phyloP scores from a whole-genome alignment of 371 early-diverging fungal genomes.

The Amoeboaphelidium occidentale region DNA sequence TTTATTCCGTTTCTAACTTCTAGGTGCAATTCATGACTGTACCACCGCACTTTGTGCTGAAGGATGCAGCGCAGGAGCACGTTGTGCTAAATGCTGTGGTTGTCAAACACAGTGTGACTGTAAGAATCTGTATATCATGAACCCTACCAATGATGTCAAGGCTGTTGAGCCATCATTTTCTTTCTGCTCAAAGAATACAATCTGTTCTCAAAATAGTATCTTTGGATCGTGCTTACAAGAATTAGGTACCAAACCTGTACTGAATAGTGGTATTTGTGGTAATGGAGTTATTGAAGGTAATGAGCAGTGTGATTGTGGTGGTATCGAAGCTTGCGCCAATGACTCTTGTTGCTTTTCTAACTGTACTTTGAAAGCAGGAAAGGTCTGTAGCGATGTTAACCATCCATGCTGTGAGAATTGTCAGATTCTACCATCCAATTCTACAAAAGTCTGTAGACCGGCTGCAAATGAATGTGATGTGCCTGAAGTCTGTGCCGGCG shows the following conservation, averaged over 20 bases:
- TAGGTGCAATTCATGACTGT: conserved; percentile 6
- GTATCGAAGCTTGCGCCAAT: not conserved
- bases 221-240: conserved; percentile 3
- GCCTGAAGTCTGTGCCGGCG: not conserved
- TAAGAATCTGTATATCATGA: not conserved
- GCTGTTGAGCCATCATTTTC: not conserved
- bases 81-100: not conserved
- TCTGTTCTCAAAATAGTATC: conserved; percentile 1
- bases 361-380: conserved; percentile 3
- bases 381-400: conserved; percentile 1
- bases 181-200: not conserved
- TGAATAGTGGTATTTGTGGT: not conserved
- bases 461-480: conserved; percentile 1
- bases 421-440: not conserved
- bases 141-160: not conserved
- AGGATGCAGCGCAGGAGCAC: not conserved
- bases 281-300: conserved; percentile 4
- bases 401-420: conserved; percentile 1
- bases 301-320: conserved; percentile 6
- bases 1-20: not conserved
- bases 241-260: not conserved
- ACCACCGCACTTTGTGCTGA: not conserved
- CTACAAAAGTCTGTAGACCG: not conserved
- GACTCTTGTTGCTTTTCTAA: conserved; percentile 2
- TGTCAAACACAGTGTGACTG: not conserved